Conservation (phyloP, 2,329 filamentous ascomycete genomes). For the Alternaria tenuissima region DNA sequence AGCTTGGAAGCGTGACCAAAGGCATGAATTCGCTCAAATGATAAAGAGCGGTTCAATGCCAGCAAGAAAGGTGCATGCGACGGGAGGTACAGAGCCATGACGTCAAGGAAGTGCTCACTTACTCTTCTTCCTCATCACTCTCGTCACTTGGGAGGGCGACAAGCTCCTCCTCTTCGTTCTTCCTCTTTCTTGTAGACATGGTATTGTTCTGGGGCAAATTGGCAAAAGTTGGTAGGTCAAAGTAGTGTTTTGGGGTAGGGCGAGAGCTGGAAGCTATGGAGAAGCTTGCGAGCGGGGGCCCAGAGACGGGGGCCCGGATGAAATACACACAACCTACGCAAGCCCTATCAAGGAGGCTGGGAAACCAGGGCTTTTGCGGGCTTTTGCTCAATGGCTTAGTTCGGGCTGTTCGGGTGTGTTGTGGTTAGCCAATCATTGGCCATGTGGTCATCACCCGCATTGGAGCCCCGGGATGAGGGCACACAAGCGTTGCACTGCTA, state of each 20-base stretch:
- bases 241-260: conserved; percentile 27
- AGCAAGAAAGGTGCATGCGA: conserved; percentile 30
- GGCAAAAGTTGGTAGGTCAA: conserved; percentile 14
- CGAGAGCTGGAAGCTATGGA: conserved; percentile 16
- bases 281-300: conserved; percentile 14
- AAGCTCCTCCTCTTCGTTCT: conserved; percentile 56
- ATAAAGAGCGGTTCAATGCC: conserved; percentile 30
- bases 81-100: conserved; percentile 39
- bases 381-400: conserved; percentile 37
- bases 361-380: conserved; percentile 33
- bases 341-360: conserved; percentile 36
- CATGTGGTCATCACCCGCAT: conserved; percentile 30
- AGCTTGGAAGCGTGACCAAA: conserved; percentile 19
- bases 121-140: conserved; percentile 56
- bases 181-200: conserved; percentile 56
- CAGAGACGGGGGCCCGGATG: conserved; percentile 36
- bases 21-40: conserved; percentile 16
- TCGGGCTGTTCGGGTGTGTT: conserved; percentile 19
- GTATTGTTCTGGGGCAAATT: conserved; percentile 21
- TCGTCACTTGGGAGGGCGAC: conserved; percentile 55
- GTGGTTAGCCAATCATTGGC: conserved; percentile 38
- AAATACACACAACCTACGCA: conserved; percentile 36
- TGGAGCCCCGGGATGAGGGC: conserved; percentile 8
- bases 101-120: conserved; percentile 50
- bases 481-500: conserved; percentile 12